A percentile compares a stretch with the other conserved stretches of the same genome.
Evolutionary conservation across 257 asterid genomes (phyloP).

Genomic region (Fraxinus anomala): DNA sequence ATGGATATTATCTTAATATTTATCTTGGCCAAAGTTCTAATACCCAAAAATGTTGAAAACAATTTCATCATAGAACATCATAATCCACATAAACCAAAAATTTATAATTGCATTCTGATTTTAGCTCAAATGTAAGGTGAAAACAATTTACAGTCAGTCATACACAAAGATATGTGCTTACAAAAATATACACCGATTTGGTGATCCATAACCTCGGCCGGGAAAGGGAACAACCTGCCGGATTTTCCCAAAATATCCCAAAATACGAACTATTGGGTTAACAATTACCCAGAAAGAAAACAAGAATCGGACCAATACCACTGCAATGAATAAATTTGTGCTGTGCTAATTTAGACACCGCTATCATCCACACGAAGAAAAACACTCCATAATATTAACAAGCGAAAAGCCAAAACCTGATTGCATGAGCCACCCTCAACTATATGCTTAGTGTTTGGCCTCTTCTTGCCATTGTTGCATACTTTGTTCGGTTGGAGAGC

Average conservation of each 20-base stretch:
- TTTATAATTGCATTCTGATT: neutral
- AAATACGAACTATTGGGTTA: slow-evolving; percentile 19
- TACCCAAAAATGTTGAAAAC: neutral
- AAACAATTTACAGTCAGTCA: slow-evolving; percentile 9
- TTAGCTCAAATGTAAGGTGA: neutral
- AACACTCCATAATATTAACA: neutral
- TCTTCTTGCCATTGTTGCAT: slow-evolving; percentile 43
- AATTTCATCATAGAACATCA: neutral
- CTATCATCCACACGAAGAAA: neutral
- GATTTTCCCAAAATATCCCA: slow-evolving; percentile 22
- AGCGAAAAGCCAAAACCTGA: slow-evolving; percentile 9
- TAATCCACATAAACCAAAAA: neutral
- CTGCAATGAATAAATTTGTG: slow-evolving; percentile 13
- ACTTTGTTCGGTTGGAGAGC: slow-evolving; percentile 58
- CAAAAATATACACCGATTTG: slow-evolving; percentile 42
- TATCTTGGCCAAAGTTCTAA: neutral
- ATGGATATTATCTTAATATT: neutral
- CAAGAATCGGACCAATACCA: slow-evolving; percentile 21
- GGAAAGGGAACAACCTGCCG: slow-evolving; percentile 27
- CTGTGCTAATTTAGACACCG: slow-evolving; percentile 15
- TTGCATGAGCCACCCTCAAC: neutral
- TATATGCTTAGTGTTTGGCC: slow-evolving; percentile 16
- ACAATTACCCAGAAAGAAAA: slow-evolving; percentile 21
- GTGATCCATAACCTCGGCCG: slow-evolving; percentile 32
- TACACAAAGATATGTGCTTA: slow-evolving; percentile 8